Conservation (phyloP, 768 basidiomycete species). For the Coprinellus micaceus region DNA sequence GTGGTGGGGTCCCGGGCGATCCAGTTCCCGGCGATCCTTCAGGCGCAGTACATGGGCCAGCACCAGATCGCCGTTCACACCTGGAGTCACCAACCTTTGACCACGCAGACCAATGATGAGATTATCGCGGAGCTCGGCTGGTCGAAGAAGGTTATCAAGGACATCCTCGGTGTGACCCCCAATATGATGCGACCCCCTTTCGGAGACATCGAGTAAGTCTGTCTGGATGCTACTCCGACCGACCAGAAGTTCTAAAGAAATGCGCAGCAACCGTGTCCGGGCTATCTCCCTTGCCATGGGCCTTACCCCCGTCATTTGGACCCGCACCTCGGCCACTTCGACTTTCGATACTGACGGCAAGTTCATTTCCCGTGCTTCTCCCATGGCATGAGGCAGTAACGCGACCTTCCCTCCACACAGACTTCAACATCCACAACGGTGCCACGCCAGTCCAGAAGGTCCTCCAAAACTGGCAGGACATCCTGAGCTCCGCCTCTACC, state of each 20-base stretch:
- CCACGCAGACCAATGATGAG: slow-evolving; percentile 71
- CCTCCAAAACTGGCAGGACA: slow-evolving; percentile 67
- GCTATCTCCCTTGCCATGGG: slow-evolving; percentile 82
- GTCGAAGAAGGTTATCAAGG: slow-evolving; percentile 81
- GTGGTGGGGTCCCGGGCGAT: slow-evolving; percentile 79
- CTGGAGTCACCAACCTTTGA: slow-evolving; percentile 71
- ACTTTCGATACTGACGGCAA: slow-evolving; percentile 72
- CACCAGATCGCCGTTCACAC: slow-evolving; percentile 75
- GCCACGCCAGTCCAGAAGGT: slow-evolving; percentile 53
- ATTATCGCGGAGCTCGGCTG: slow-evolving; percentile 88
- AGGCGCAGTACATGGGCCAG: slow-evolving; percentile 68
- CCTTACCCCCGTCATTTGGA: slow-evolving; percentile 82
- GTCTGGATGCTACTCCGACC: neutral
- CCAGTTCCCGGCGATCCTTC: slow-evolving; percentile 64
- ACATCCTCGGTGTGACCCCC: slow-evolving; percentile 75
- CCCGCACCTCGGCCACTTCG: slow-evolving; percentile 51
- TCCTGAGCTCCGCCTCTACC: slow-evolving; percentile 57
- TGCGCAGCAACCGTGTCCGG: slow-evolving; percentile 74
- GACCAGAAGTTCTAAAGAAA: slow-evolving; percentile 1
- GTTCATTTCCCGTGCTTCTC: too few relatives aligned
- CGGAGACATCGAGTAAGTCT: slow-evolving; percentile 68
- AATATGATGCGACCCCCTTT: slow-evolving; percentile 80
- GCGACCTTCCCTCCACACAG: slow-evolving; percentile 30
- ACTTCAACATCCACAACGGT: slow-evolving; percentile 79
- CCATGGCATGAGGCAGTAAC: too few relatives aligned